Evolutionary conservation across 139 green algal species (phyloP), one percentile per base, ranked within the genome.

Genomic region (Gonium pectorale): DNA sequence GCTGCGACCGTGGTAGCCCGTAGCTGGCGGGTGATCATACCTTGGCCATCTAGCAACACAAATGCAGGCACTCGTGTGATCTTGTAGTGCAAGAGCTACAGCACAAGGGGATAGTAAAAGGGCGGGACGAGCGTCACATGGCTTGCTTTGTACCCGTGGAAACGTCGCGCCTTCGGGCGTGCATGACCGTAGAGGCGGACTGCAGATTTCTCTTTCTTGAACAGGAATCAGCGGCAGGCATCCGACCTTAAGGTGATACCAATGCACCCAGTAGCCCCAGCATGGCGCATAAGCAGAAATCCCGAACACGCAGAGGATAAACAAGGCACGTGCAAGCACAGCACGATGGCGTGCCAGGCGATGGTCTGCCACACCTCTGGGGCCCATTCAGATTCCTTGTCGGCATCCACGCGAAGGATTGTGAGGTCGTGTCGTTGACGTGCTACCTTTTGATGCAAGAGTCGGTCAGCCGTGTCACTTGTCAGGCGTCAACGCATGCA

Each of bases 41-140:
- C 70, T 35, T 79, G 46, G 2, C 17, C 7, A 33, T 79, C 70
- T 26, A 79, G 24, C 21, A 79, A 49, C 13, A 79, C 70, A 21
- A 79, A 79, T 3, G 70, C 70, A 0, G 70, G 70, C 31, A 79
- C 70, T 1, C 19, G 5, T 5, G 31, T 38, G 2, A 79, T 33
- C 22, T 64, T 64, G 70, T 79, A 79, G 33, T 79, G 70, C 0
- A 79, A 33, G 19, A 79, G 70, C 70, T 79, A 35, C 17, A 22
- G 67, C 24, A 56, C 37, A 2, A 8, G n/a, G 64, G 67, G 5
- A 2, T 5, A 24, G 40, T 21, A 22, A 24, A 3, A 56, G 26
- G 24, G 67, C 2, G 22, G 8, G 26, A 13, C 49, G 29, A 49
- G 13, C 62, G 29, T 40, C n/a, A 17, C 62, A 29, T 6, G n/a